A percentile compares a stretch with the other conserved stretches of the same genome.
phyloP scores from a whole-genome alignment of 352 stramenopile genomes.

The Phytopythium kandeliae region DNA sequence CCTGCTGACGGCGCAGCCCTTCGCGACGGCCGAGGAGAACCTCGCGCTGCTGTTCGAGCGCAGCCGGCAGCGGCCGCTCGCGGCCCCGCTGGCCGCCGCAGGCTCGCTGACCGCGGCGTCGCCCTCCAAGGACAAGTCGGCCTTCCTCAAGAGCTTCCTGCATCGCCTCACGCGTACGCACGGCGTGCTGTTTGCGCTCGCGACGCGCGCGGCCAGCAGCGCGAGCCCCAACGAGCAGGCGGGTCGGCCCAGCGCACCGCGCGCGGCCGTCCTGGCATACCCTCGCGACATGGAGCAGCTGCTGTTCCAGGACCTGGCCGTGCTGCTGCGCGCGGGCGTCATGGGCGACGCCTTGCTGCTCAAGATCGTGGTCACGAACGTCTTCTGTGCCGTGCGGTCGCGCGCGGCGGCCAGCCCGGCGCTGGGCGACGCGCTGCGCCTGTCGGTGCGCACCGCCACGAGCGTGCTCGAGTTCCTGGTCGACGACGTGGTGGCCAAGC shows the following conservation, averaged over 20 bases:
- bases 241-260: neutral
- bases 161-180: constrained; percentile 83
- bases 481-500: constrained; percentile 21
- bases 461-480: constrained; percentile 48
- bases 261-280: constrained; percentile 24
- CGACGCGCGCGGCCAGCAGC: constrained; percentile 13
- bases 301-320: constrained; percentile 51
- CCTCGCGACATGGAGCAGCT: constrained; percentile 64
- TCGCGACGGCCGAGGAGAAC: constrained; percentile 86
- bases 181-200: constrained; percentile 73
- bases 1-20: constrained; percentile 78
- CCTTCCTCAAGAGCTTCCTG: constrained; percentile 85
- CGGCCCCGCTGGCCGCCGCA: constrained; percentile 17
- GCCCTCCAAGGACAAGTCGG: constrained; percentile 68
- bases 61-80: constrained; percentile 65
- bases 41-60: constrained; percentile 86
- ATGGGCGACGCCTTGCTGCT: constrained; percentile 73
- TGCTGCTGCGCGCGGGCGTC: constrained; percentile 47
- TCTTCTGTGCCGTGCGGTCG: constrained; percentile 61
- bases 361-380: constrained; percentile 74
- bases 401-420: constrained; percentile 13
- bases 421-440: constrained; percentile 44
- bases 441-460: constrained; percentile 37
- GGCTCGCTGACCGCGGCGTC: constrained; percentile 27
- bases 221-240: constrained; percentile 1